A percentile compares a stretch with the other conserved stretches of the same genome.
These are phyloP conservation scores for Naganishia cerealis DNA, from an alignment of 1,284 basidiomycete genomes.

Conservation along the genomic window DNA sequence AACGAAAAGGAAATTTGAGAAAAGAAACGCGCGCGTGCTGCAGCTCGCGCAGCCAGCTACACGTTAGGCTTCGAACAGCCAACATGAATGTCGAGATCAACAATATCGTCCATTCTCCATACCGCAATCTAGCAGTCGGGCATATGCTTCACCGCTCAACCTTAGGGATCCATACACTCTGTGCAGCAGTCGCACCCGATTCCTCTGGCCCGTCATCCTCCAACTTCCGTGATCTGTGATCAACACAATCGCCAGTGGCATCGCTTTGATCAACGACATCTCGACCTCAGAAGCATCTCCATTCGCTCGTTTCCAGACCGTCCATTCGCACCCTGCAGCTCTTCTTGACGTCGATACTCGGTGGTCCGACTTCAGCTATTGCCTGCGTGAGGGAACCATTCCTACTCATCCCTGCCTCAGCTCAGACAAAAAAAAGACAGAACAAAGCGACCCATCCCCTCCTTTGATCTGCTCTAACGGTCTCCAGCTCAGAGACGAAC, in stretches of 20 bases:
- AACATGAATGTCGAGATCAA: background rate
- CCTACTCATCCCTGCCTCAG: background rate
- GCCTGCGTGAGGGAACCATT: background rate
- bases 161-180: background rate
- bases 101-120: background rate
- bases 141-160: no score
- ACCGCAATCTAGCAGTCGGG: no score
- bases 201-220: background rate
- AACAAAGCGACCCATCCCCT: slow-evolving; percentile 4
- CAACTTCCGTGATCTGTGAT: slow-evolving; percentile 9
- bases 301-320: slow-evolving; percentile 12
- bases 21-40: slow-evolving; percentile 5
- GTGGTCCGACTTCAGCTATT: background rate
- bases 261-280: slow-evolving; percentile 18
- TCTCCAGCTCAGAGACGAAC: background rate
- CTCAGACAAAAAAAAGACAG: background rate
- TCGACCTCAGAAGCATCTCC: background rate
- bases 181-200: background rate
- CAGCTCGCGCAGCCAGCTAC: background rate
- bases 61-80: background rate
- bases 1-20: background rate
- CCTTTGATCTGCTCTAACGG: slow-evolving; percentile 12
- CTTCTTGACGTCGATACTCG: background rate
- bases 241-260: slow-evolving; percentile 13
- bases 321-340: background rate